phyloP scores from a whole-genome alignment of 2,329 filamentous ascomycete genomes.

The Sarocladium brachiariae region DNA sequence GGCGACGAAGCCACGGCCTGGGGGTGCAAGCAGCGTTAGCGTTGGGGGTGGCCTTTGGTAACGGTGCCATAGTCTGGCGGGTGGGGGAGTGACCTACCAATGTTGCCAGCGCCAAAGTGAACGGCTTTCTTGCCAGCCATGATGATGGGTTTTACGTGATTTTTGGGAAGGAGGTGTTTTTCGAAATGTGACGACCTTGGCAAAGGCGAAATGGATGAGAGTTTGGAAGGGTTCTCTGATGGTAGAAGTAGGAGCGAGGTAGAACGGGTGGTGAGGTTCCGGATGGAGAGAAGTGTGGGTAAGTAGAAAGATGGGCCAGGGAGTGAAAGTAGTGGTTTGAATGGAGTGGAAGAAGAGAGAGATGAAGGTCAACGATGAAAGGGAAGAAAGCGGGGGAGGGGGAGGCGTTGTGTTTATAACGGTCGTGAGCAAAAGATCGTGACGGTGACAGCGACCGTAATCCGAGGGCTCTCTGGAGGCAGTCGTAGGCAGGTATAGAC shows the following conservation, averaged over 20 bases:
- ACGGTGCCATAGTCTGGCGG: background rate
- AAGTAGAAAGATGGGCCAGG: background rate
- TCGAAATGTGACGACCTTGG: conserved; percentile 5
- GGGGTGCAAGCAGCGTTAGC: conserved; percentile 10
- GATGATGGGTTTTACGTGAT: conserved; percentile 18
- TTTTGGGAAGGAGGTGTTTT: conserved; percentile 10
- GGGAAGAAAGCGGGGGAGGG: conserved; percentile 7
- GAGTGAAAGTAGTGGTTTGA: conserved; percentile 7
- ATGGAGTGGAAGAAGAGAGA: conserved; percentile 2
- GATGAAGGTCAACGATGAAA: conserved; percentile 5
- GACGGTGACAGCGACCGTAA: background rate
- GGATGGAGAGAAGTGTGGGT: background rate
- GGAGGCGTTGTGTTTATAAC: background rate
- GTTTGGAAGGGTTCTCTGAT: background rate
- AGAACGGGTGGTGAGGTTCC: background rate
- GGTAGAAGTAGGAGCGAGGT: background rate
- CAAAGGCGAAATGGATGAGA: background rate
- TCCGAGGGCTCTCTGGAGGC: too few relatives aligned
- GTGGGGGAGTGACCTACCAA: conserved; percentile 42
- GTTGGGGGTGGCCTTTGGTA: conserved; percentile 5
- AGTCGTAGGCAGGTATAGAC: background rate
- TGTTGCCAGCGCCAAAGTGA: conserved; percentile 83
- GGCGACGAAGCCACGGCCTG: conserved; percentile 72
- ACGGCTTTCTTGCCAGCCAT: conserved; percentile 60
- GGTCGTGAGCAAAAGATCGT: conserved; percentile 6